These are phyloP conservation scores for Candida labiduridarum DNA, from an alignment of 1,139 yeast species.

Conservation along the genomic window DNA sequence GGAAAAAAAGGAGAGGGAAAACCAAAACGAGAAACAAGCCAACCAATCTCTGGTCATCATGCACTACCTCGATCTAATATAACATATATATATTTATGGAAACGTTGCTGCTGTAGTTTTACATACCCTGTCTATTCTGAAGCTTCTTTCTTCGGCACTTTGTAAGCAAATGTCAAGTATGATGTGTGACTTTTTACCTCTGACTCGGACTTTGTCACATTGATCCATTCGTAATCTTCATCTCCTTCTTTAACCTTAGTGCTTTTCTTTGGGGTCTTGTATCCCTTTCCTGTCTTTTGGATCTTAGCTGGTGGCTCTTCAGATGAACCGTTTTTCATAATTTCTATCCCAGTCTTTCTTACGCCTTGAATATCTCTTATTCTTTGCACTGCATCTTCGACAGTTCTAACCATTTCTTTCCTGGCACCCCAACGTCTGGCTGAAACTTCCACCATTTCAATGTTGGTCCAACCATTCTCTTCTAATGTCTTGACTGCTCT, in stretches of 20 bases:
- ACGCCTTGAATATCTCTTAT: slow-evolving; percentile 79
- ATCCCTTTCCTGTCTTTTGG: slow-evolving; percentile 56
- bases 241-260: slow-evolving; percentile 86
- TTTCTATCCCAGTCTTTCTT: slow-evolving; percentile 73
- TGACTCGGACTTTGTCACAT: slow-evolving; percentile 78
- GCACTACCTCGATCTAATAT: background rate
- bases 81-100: background rate
- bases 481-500: slow-evolving; percentile 78
- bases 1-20: background rate
- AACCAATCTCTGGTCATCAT: background rate
- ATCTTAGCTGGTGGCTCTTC: slow-evolving; percentile 15
- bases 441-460: slow-evolving; percentile 92
- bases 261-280: slow-evolving; percentile 91
- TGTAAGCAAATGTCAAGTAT: slow-evolving; percentile 83
- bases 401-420: slow-evolving; percentile 79
- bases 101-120: background rate
- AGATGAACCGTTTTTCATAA: slow-evolving; percentile 39
- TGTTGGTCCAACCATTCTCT: slow-evolving; percentile 78
- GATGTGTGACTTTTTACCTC: slow-evolving; percentile 95
- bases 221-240: slow-evolving; percentile 71
- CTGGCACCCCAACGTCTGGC: slow-evolving; percentile 90
- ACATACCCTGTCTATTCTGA: slow-evolving; percentile 7
- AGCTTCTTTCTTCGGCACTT: slow-evolving; percentile 6
- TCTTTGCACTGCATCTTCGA: slow-evolving; percentile 80
- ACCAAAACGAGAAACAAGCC: background rate